Conservation (phyloP, 352 stramenopile species). For the Globisporangium acanthophoron region DNA sequence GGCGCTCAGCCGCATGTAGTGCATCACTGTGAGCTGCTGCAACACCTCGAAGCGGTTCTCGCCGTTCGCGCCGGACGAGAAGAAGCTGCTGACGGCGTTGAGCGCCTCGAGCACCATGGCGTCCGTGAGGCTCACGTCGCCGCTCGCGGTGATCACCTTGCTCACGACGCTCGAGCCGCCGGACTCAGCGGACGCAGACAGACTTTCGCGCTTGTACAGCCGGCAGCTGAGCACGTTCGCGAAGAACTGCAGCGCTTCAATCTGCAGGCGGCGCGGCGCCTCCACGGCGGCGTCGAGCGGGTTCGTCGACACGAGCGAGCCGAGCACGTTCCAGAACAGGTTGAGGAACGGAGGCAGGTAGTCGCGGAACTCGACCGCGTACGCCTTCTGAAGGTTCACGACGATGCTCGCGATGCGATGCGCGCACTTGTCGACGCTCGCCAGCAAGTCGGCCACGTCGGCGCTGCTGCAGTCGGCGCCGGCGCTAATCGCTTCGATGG, state of each 20-base stretch:
- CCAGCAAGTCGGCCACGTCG: neutral
- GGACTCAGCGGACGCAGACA: conserved; percentile 31
- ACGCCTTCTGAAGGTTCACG: conserved; percentile 68
- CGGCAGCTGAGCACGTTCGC: conserved; percentile 75
- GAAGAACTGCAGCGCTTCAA: conserved; percentile 77
- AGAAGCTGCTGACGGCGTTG: conserved; percentile 48
- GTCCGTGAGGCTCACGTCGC: conserved; percentile 69
- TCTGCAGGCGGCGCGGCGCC: conserved; percentile 39
- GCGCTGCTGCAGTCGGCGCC: conserved; percentile 1
- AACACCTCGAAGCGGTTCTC: conserved; percentile 46
- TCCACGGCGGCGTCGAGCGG: conserved; percentile 4
- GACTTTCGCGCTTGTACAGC: conserved; percentile 72
- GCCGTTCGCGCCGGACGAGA: conserved; percentile 15
- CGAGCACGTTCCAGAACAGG: conserved; percentile 62
- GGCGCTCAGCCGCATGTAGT: conserved; percentile 58
- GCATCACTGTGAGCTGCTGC: conserved; percentile 66
- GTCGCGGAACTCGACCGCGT: conserved; percentile 80
- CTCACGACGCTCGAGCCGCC: conserved; percentile 36
- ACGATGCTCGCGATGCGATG: conserved; percentile 58
- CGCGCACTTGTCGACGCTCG: conserved; percentile 56
- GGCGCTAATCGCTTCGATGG: conserved; percentile 2
- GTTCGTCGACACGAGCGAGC: conserved; percentile 16
- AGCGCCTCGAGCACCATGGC: conserved; percentile 76
- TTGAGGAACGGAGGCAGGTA: conserved; percentile 62
- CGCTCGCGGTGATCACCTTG: conserved; percentile 80